These are phyloP conservation scores for Ricinus communis DNA, from an alignment of 345 rosid genomes.

Conservation along the genomic window DNA sequence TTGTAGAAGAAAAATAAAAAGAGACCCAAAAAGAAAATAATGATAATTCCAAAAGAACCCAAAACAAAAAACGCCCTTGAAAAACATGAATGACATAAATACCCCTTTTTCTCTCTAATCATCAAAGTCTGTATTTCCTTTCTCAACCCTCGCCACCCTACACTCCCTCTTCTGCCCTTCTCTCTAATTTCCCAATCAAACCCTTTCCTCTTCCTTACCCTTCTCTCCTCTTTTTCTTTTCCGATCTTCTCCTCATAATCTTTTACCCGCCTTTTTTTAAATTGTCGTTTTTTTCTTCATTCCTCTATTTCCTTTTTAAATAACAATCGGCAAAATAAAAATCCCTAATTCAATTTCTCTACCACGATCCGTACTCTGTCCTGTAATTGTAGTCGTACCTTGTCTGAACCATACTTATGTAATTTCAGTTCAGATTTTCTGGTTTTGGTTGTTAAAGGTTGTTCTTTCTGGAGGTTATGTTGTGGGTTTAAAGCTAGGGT, in stretches of 20 bases:
- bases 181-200: constrained; percentile 18
- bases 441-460: not conserved
- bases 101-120: not conserved
- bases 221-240: constrained; percentile 1
- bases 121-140: constrained; percentile 18
- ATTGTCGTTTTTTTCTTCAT: constrained; percentile 6
- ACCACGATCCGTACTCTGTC: not conserved
- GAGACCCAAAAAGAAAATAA: not conserved
- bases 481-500: constrained; percentile 13
- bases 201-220: constrained; percentile 6
- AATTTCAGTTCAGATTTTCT: constrained; percentile 5
- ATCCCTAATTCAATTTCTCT: not conserved
- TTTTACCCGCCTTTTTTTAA: constrained; percentile 30
- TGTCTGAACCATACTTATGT: no score
- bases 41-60: constrained; percentile 12
- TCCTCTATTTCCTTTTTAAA: not conserved
- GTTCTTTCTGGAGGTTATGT: not conserved
- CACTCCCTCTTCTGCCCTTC: constrained; percentile 31
- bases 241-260: constrained; percentile 28
- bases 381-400: no score
- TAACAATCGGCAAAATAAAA: not conserved
- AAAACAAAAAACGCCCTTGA: not conserved
- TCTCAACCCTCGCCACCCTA: constrained; percentile 17
- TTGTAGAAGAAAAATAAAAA: no score
- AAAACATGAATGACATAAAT: constrained; percentile 10